Conservation (phyloP, 106 monocot genomes). For the Dactylorhiza incarnata region DNA sequence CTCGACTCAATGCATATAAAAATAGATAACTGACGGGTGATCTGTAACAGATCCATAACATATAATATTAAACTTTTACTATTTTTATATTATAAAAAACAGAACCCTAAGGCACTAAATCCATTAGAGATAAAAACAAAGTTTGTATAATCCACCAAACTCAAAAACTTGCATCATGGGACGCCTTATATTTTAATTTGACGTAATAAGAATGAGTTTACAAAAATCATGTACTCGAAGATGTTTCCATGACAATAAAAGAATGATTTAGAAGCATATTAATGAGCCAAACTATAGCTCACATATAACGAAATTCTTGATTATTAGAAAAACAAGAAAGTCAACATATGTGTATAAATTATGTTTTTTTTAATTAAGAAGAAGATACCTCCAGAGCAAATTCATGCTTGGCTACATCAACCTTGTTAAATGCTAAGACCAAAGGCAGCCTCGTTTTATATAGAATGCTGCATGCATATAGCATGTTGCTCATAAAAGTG, state of each 20-base stretch:
- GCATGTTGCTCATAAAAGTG: conserved; percentile 99
- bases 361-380: background rate
- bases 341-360: background rate
- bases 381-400: conserved; percentile 81
- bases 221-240: background rate
- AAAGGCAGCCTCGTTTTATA: conserved; percentile 93
- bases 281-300: background rate
- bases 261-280: background rate
- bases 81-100: background rate
- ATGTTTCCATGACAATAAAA: background rate
- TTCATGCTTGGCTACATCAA: conserved; percentile 93
- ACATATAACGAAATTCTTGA: background rate
- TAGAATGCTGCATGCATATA: conserved; percentile 97
- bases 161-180: background rate
- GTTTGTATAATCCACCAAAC: background rate
- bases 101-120: background rate
- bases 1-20: too few species aligned
- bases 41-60: too few species aligned
- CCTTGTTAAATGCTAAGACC: conserved; percentile 83
- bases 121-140: background rate
- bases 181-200: background rate
- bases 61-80: background rate
- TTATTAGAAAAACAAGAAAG: background rate
- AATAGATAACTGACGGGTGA: too few species aligned
- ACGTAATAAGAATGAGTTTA: background rate